Percentiles rank a stretch among this genome's conserved stretches.
phyloP scores from a whole-genome alignment of 352 stramenopile species.

The Aphanomyces astaci region DNA sequence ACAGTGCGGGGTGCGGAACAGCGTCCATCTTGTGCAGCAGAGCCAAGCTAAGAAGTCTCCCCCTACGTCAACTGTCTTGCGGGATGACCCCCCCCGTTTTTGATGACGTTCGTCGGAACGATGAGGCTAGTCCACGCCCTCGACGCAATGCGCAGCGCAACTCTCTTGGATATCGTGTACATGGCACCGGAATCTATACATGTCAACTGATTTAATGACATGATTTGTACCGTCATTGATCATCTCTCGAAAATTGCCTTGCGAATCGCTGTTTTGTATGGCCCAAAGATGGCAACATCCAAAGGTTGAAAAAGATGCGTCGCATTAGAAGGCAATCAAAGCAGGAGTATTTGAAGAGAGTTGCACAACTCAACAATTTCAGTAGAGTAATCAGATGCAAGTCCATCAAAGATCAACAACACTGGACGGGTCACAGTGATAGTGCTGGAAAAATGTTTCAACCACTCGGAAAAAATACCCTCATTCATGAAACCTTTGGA shows the following conservation, averaged over 20 bases:
- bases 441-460: not conserved
- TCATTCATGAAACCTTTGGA: constrained; percentile 23
- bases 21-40: too few relatives aligned
- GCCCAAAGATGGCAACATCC: not conserved
- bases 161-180: not conserved
- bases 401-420: not conserved
- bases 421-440: not conserved
- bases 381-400: not conserved
- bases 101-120: not conserved
- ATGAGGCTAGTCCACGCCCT: not conserved
- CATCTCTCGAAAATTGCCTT: not conserved
- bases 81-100: not conserved
- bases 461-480: not conserved
- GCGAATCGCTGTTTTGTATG: not conserved
- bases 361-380: not conserved
- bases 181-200: not conserved
- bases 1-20: too few relatives aligned
- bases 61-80: not conserved
- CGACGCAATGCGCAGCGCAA: not conserved
- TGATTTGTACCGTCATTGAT: not conserved
- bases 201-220: not conserved
- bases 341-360: not conserved
- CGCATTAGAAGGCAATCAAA: not conserved
- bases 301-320: constrained; percentile 10
- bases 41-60: not conserved